Conservation (phyloP, 345 rosid species). For the Adansonia digitata region DNA sequence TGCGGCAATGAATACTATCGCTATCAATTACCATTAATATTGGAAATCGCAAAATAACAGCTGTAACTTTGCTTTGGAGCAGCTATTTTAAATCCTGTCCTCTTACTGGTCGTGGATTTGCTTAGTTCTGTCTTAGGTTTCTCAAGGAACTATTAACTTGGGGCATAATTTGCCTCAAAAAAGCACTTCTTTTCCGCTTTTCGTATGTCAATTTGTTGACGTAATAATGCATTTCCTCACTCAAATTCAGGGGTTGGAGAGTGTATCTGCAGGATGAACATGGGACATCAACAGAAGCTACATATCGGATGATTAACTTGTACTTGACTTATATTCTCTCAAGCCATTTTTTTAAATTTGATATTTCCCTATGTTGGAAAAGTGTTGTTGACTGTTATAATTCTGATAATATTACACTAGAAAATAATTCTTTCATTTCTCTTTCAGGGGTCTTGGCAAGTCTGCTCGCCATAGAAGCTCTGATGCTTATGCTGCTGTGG, state of each 20-base stretch:
- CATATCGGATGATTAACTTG: conserved; percentile 65
- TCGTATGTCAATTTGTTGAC: conserved; percentile 1
- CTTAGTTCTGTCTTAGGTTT: not conserved
- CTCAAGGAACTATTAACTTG: too few relatives aligned
- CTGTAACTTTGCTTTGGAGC: too few relatives aligned
- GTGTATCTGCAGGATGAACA: conserved; percentile 88
- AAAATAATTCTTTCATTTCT: not conserved
- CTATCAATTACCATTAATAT: too few relatives aligned
- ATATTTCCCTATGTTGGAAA: not conserved
- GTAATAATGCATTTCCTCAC: not conserved
- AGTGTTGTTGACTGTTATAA: not conserved
- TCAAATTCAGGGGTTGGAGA: conserved; percentile 67
- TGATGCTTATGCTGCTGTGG: conserved; percentile 90
- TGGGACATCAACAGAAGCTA: conserved; percentile 70
- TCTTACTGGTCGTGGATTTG: not conserved
- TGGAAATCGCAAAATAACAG: too few relatives aligned
- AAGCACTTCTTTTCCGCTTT: not conserved
- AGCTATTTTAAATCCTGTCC: not conserved
- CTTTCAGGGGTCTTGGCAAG: conserved; percentile 70
- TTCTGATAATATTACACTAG: not conserved
- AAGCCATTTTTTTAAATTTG: not conserved
- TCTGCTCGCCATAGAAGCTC: conserved; percentile 42
- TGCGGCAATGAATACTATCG: too few relatives aligned
- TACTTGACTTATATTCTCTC: conserved; percentile 23
- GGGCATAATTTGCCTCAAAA: not conserved